Evolutionary conservation across 495 filamentous ascomycete genomes (phyloP), one percentile per base, ranked within the genome.

Genomic region (Penicillium mononematosum): DNA sequence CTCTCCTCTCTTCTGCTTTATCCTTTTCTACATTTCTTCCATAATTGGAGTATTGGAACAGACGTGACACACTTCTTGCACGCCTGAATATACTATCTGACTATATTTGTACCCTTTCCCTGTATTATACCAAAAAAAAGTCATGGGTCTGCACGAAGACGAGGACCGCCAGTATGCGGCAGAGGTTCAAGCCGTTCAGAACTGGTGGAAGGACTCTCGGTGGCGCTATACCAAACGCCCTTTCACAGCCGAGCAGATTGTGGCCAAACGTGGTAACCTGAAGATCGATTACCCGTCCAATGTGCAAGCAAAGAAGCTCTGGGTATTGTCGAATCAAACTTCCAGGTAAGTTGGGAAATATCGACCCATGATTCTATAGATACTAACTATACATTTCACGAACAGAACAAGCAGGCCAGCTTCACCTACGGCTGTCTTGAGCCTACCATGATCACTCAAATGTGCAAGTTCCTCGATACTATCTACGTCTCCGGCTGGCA

Each of bases 401-500:
- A 34, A 60, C 68, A 96, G 90, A 88, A 83, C 63, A 84, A 83
- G 55, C 88, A 92, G 61, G 88, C 88, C 39, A 94, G 89, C 75
- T 96, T 84, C 77, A 98, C 94, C 38, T 98, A 96, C 74, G 94
- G 94, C 67, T 97, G 94, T 74, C 79, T 98, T 55, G 95, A 98
- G 65, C 94, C 94, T 10, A 96, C 95, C 5, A 96, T 96, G 89
- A 82, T 98, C 66, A 97, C 95, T 20, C 94, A 98, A 72, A 98
- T 98, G 94, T 93, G 92, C 64, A 96, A 98, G 74, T 98, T 94
- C 74, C 82, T 98, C 50, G 94, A 98, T 70, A 98, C 95, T 38
- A 91, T 98, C 70, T 98, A 98, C 67, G 92, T 98, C 51, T 96
- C 93, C 38, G 94, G 94, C 60, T 98, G 94, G 94, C 95, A 98